phyloP scores from a whole-genome alignment of 73 alveolate species.

The Paramecium octaurelia region DNA sequence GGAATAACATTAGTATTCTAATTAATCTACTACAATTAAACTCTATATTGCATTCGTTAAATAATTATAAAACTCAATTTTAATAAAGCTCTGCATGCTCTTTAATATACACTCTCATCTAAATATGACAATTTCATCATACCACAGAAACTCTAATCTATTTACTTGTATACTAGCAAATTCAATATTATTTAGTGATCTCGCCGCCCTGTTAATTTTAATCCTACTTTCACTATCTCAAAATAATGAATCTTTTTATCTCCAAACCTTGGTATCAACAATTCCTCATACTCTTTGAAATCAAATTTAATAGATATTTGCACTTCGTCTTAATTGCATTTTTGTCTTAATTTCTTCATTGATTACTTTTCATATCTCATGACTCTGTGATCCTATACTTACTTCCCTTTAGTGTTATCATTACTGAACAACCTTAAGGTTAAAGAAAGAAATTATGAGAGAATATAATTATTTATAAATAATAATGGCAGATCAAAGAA shows the following conservation, averaged over 20 bases:
- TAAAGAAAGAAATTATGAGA: neutral
- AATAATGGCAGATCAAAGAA: neutral
- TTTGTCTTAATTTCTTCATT: too few species aligned
- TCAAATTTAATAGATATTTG: too few species aligned
- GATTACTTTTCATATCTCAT: too few species aligned
- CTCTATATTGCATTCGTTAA: neutral
- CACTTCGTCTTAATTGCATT: too few species aligned
- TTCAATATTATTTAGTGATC: too few species aligned
- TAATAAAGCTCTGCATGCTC: neutral
- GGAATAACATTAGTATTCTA: neutral
- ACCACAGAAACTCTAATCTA: neutral
- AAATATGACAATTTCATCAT: neutral
- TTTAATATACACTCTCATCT: neutral
- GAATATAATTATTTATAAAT: neutral
- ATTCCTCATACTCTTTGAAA: too few species aligned
- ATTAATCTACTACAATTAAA: neutral
- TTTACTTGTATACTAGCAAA: neutral
- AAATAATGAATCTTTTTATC: too few species aligned
- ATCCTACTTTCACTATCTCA: too few species aligned
- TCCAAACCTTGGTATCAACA: too few species aligned
- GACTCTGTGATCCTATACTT: too few species aligned
- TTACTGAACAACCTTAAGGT: too few species aligned
- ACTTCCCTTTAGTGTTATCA: neutral
- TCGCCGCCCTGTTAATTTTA: too few species aligned
- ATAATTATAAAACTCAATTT: neutral